Evolutionary conservation across 148 eudicot genomes (phyloP).

Genomic region (Pouteria glomerata): DNA sequence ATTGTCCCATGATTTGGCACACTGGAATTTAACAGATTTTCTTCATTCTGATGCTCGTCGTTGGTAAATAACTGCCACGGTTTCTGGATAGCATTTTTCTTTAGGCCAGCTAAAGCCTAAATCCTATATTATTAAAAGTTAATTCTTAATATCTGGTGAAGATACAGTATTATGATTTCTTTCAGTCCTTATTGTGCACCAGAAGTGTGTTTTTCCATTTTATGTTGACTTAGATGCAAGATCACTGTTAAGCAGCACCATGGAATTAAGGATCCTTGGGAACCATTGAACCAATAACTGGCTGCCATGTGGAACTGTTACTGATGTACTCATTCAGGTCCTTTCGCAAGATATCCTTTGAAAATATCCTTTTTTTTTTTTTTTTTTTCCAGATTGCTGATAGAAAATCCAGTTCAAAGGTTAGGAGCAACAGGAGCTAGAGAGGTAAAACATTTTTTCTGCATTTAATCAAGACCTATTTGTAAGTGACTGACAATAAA

Average conservation of each 20-base stretch:
- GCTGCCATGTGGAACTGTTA: background rate
- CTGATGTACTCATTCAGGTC: background rate
- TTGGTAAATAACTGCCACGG: background rate
- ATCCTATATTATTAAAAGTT: background rate
- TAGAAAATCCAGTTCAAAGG: conserved; percentile 90
- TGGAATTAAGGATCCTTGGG: background rate
- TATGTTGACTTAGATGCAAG: background rate
- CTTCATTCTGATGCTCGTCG: background rate
- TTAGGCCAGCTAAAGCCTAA: background rate
- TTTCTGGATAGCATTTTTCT: background rate
- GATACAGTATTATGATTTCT: background rate
- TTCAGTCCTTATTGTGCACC: background rate
- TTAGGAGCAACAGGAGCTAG: conserved; percentile 87
- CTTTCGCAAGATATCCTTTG: background rate
- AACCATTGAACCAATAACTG: background rate
- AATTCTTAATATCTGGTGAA: background rate
- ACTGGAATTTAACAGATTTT: background rate
- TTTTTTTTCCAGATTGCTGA: conserved; percentile 56
- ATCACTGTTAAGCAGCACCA: background rate
- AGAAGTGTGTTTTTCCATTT: background rate
- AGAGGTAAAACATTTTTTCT: conserved; percentile 52
- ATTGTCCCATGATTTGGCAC: background rate
- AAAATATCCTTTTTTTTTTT: background rate
- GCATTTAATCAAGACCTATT: background rate
- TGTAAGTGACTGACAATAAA: conserved; percentile 5